A percentile compares a stretch with the other conserved stretches of the same genome.
These are phyloP conservation scores for Daldinia concentrica DNA, from an alignment of 495 filamentous ascomycete genomes.

Conservation along the genomic window DNA sequence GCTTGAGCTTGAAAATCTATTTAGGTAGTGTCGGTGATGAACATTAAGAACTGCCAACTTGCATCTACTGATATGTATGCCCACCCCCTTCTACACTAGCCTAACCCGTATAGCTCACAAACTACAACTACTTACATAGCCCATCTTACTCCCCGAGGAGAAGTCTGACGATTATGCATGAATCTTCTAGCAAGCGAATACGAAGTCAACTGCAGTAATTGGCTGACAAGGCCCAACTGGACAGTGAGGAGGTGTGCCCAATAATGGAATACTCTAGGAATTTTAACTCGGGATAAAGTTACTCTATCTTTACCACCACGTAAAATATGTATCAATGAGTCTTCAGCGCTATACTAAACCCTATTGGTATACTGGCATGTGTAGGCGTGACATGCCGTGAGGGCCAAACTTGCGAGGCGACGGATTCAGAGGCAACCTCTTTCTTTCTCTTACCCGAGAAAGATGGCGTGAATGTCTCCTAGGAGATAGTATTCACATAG, in stretches of 20 bases:
- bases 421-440: constrained; percentile 6
- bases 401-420: background rate
- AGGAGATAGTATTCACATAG: background rate
- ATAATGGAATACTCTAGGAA: background rate
- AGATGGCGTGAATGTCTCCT: constrained; percentile 4
- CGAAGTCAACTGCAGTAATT: background rate
- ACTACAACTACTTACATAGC: background rate
- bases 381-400: constrained; percentile 10
- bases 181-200: constrained; percentile 4
- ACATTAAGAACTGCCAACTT: too few relatives aligned
- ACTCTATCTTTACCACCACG: constrained; percentile 11
- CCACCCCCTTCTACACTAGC: background rate
- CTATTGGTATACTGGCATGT: constrained; percentile 7
- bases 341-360: background rate
- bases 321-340: constrained; percentile 6
- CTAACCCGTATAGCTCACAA: background rate
- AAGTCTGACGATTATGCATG: background rate
- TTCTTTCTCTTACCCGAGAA: constrained; percentile 1
- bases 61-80: background rate
- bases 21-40: too few relatives aligned
- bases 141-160: background rate
- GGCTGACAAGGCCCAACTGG: background rate
- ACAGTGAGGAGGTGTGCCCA: constrained; percentile 1
- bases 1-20: too few relatives aligned
- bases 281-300: constrained; percentile 1